phyloP scores from a whole-genome alignment of 148 eudicot genomes.

The Silene conica region DNA sequence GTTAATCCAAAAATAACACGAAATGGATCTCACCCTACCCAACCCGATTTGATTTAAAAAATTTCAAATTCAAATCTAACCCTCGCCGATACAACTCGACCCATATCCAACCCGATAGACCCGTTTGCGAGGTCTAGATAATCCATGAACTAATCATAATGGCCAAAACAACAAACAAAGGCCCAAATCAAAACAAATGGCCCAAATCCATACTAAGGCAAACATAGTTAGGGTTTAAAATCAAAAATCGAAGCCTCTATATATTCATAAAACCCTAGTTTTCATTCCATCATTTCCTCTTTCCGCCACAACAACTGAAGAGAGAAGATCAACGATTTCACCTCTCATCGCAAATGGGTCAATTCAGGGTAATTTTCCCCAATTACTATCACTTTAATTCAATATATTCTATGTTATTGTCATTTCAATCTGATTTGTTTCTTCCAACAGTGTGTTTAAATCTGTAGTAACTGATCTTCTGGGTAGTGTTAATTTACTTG shows the following conservation, averaged over 20 bases:
- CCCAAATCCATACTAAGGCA: neutral
- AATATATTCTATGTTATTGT: neutral
- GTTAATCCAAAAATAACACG: too few species aligned
- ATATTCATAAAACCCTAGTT: conserved; percentile 18
- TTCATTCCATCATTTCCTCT: neutral
- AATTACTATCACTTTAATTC: neutral
- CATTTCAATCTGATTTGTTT: neutral
- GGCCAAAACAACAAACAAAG: neutral
- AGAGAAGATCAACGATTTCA: neutral
- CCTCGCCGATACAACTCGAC: too few species aligned
- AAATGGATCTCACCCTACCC: too few species aligned
- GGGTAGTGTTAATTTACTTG: neutral
- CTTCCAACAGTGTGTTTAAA: neutral
- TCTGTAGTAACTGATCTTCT: neutral
- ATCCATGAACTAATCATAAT: too few species aligned
- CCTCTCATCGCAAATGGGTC: conserved; percentile 12
- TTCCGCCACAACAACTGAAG: conserved; percentile 1
- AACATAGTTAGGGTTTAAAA: conserved; percentile 8
- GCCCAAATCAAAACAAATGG: conserved; percentile 4
- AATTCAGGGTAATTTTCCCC: conserved; percentile 1
- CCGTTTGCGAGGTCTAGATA: too few species aligned
- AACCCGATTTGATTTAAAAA: too few species aligned
- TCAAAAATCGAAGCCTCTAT: neutral
- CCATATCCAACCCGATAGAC: too few species aligned
- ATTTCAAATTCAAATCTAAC: too few species aligned